Evolutionary conservation across 306 rosid species (phyloP), one percentile per base, ranked within the genome.

Genomic region (Cyclanthera cordifolia): DNA sequence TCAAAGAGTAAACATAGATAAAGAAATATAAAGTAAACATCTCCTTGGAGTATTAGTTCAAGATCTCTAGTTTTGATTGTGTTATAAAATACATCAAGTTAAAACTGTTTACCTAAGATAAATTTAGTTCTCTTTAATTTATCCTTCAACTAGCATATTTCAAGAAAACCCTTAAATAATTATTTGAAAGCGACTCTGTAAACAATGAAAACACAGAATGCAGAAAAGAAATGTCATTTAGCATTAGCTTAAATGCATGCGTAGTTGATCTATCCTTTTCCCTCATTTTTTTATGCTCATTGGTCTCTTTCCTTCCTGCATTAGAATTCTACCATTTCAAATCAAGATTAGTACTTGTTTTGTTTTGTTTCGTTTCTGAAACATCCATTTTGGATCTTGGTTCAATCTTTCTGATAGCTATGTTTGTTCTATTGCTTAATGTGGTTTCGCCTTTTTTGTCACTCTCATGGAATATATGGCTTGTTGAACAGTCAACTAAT

Each of bases 331-430:
- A 10, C 45, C 49, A 64, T 43, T 41, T 65, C 12, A 10, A 5
- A 34, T 63, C 69, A 63, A 63, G 30, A 63, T 43, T 32, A 63
- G 69, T 41, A 34, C 41, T 34, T 34, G 4, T 0, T 27, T 41
- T 41, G 17, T 61, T 32, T 32, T 45, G 53, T 21, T 45, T 65
- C 23, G 53, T 21, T 45, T 65, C 23, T 45, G 53, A 65, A 65
- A 13, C 70, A 65, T 65, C 71, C 71, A 66, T 66, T 66, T 66
- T 46, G 54, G 71, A 47, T 66, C 54, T 66, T 66, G 14, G 8
- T 45, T 25, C 71, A 47, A 47, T 66, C 71, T 66, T 66, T 66
- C 23, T 66, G 43, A 66, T 47, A 46, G 55, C 71, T 66, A 25
- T 46, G 39, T 45, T 41, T 45, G 70, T 65, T 65, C n/a, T 4